Conservation (phyloP, 1,284 basidiomycete genomes). For the Ganoderma sinense region DNA sequence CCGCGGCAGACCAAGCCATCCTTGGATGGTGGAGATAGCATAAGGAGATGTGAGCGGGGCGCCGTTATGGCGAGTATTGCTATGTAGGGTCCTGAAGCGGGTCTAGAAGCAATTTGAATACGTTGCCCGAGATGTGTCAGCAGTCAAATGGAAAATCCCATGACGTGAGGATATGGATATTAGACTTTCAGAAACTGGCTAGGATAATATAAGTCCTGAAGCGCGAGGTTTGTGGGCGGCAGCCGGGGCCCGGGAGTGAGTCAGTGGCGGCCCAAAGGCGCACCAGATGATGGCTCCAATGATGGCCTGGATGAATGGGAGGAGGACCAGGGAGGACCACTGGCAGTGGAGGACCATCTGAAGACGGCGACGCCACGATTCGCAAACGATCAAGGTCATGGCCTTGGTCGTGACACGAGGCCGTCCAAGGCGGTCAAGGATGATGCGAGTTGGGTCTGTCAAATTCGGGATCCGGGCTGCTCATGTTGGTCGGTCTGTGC, state of each 20-base stretch:
- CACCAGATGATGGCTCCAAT: not conserved
- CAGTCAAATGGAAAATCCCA: conserved; percentile 7
- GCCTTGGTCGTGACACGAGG: not conserved
- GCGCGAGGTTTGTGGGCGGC: not conserved
- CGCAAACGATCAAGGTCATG: conserved; percentile 2
- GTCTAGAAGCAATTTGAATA: conserved; percentile 6
- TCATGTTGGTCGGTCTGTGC: not conserved
- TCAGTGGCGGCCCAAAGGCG: not conserved
- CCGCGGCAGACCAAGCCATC: not conserved
- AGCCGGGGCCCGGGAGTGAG: not conserved
- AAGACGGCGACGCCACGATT: not conserved
- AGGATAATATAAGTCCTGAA: not conserved
- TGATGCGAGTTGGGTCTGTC: conserved; percentile 1
- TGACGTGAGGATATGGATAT: not conserved
- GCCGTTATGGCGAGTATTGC: conserved; percentile 3
- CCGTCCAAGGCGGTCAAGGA: not conserved
- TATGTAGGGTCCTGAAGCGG: not conserved
- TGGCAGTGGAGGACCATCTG: no score
- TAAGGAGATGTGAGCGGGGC: conserved; percentile 13
- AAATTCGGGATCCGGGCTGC: conserved; percentile 14
- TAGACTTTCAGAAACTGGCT: not conserved
- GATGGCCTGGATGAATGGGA: not conserved
- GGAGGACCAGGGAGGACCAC: no score
- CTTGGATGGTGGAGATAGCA: conserved; percentile 7
- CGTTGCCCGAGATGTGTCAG: conserved; percentile 17